Base-by-base conservation (phyloP, 2,329 filamentous ascomycete genomes). In the Fusarium xyrophilum region DNA sequence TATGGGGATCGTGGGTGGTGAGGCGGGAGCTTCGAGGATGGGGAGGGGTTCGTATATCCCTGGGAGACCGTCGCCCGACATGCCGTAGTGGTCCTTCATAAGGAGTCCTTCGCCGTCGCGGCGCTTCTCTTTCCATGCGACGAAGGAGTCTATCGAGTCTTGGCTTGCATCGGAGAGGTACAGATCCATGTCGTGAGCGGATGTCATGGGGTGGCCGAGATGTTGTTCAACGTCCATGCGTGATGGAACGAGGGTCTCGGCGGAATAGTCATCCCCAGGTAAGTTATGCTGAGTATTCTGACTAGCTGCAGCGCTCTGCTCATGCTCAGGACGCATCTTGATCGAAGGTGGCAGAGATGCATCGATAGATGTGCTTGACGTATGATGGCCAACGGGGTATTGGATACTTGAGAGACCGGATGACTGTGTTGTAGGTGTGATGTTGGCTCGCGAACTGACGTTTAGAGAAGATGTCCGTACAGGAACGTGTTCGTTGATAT, bases 311-410 rank as follows among this genome's bases (percentile, higher is more conserved):
- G 35, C 48, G 3, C 42, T 63, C 6, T 55, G 51, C 9, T 74
- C 60, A 15, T 53, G 62, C n/a, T 65, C 65, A 12, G 65, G 60
- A 4, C 39, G 48, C 3, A 81, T 73, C 30, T 73, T 74, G 5
- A 74, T 68, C 6, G 70, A 71, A 2, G 65, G 56, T 0, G 64
- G 63, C 3, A 72, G 27, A 25, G 72, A 69, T 7, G 60, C 61
- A 59, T 84, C 82, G 33, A 85, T 72, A 0, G 83, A 85, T 1
- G 83, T 85, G 38, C 78, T 80, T 6, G 82, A 78, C 0, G 83
- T 84, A 47, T 84, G 82, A 8, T 79, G 78, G 0, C 82, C 83
- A 23, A 77, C 74, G 2, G 70, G 73, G 38, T 80, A 81, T 2
- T 74, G 74, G 25, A 80, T 82, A 60, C 79, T 82, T 2, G 81